phyloP scores from a whole-genome alignment of 345 rosid species.

The Limnanthes douglasii region DNA sequence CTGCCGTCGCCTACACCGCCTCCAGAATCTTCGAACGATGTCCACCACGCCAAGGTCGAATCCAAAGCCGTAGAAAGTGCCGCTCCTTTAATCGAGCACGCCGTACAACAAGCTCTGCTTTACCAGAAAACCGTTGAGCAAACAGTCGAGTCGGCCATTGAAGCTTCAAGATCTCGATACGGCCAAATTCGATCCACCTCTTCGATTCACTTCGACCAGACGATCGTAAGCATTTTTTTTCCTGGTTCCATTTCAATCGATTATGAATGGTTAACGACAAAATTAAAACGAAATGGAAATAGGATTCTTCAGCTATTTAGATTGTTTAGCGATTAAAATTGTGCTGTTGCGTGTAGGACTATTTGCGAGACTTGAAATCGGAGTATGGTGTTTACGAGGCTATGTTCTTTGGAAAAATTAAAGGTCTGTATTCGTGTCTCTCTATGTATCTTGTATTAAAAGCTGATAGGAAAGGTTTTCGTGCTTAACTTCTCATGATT shows the following conservation, averaged over 20 bases:
- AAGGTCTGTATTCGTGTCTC: constrained; percentile 29
- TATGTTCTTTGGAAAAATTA: constrained; percentile 36
- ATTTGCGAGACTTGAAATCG: constrained; percentile 35
- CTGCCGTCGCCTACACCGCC: constrained; percentile 2
- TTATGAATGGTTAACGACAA: too few relatives aligned
- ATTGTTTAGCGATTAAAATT: neutral
- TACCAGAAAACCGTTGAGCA: constrained; percentile 40
- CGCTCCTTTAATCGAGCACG: constrained; percentile 65
- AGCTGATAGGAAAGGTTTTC: neutral
- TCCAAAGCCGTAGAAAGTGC: constrained; percentile 30
- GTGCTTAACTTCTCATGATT: neutral
- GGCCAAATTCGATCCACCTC: constrained; percentile 46
- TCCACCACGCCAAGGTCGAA: constrained; percentile 7
- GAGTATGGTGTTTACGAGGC: constrained; percentile 41
- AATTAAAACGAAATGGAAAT: too few relatives aligned
- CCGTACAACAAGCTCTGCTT: constrained; percentile 41
- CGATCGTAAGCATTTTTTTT: constrained; percentile 27
- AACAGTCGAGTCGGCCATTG: constrained; percentile 34
- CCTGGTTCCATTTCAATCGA: neutral
- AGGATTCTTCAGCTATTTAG: too few relatives aligned
- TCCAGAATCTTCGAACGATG: constrained; percentile 2
- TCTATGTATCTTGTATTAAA: neutral
- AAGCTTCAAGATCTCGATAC: constrained; percentile 38
- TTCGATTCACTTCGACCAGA: constrained; percentile 37
- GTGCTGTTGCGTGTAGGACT: constrained; percentile 24